Evolutionary conservation across 23 red algal genomes (phyloP), one percentile per base, ranked within the genome.

Genomic region (Gracilariopsis chorda): DNA sequence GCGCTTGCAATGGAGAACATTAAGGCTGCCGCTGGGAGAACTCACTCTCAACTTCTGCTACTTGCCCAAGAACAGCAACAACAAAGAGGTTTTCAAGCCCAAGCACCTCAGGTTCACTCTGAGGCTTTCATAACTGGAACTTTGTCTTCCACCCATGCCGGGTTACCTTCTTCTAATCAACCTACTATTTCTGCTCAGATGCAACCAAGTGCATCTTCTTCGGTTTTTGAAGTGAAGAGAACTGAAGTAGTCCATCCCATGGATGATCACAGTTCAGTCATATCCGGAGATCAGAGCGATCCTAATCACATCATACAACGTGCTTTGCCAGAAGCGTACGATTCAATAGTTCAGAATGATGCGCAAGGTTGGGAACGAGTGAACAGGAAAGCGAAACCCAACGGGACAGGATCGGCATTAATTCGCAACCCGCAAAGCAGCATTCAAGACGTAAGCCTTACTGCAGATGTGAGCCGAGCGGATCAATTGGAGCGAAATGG

Each of bases 61-160:
- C 49, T 51, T 36, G 48, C 58, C 19, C 85, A 89, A 53, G 69
- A 70, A 21, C 85, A 89, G 35, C 65, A 75, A 37, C 69, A 77
- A 12, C 58, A 64, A 68, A 49, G 58, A 52, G 57, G 71, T 7
- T 37, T 51, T 33, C 82, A 86, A 35, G 37, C 43, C 16, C 32
- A 61, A 20, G 34, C 62, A 10, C 29, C 78, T 0, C 67, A 73
- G 20, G 14, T 46, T 10, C 14, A 36, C 3, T 25, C 32, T 11
- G 67, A 73, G 19, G 19, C 67, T 23, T 73, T 73, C 17, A 23
- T 73, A 20, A 17, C 67, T 0, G 67, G 37, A 23, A 73, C 6
- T 24, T 25, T 73, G 67, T 19, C 67, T 0, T 4, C 28, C 28
- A 46, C n/a, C 28, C 67, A 73, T 44, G 47, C 42, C 17, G 67